phyloP scores from a whole-genome alignment of 768 basidiomycete species.

The Hypholoma sublateritium region DNA sequence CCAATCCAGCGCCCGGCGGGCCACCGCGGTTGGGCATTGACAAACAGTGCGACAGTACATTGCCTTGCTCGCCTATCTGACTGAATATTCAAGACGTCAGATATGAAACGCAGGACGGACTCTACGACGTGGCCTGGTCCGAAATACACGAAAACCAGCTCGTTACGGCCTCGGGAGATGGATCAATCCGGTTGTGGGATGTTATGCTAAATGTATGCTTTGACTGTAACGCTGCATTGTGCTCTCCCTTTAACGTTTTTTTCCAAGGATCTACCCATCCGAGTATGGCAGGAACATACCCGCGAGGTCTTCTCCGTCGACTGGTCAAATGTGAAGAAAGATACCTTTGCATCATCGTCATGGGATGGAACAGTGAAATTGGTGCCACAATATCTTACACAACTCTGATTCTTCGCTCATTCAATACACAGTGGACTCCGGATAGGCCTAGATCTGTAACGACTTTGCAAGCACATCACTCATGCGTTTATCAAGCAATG shows the following conservation, averaged over 20 bases:
- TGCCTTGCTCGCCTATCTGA: constrained; percentile 61
- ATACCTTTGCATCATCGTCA: constrained; percentile 80
- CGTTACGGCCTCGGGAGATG: constrained; percentile 86
- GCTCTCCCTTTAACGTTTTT: not conserved
- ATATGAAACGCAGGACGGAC: constrained; percentile 30
- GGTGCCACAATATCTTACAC: constrained; percentile 43
- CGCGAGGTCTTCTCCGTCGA: constrained; percentile 92
- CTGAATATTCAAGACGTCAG: constrained; percentile 29
- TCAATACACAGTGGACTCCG: constrained; percentile 72
- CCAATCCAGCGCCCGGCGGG: constrained; percentile 47
- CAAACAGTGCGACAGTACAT: constrained; percentile 78
- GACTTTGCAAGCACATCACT: constrained; percentile 80
- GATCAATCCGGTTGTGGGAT: constrained; percentile 90
- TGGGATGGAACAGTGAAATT: constrained; percentile 94
- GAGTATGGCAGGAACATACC: constrained; percentile 92
- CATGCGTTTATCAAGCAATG: constrained; percentile 86
- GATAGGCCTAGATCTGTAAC: constrained; percentile 75
- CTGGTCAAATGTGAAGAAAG: constrained; percentile 94
- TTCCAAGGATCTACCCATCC: constrained; percentile 81
- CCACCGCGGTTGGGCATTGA: constrained; percentile 50
- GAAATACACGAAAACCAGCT: constrained; percentile 94
- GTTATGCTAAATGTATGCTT: constrained; percentile 72
- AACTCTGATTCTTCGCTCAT: constrained; percentile 5
- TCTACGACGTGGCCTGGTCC: constrained; percentile 77
- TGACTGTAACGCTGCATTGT: not conserved